phyloP scores from a whole-genome alignment of 805 yeast species.

The Candida arabinofermentans region DNA sequence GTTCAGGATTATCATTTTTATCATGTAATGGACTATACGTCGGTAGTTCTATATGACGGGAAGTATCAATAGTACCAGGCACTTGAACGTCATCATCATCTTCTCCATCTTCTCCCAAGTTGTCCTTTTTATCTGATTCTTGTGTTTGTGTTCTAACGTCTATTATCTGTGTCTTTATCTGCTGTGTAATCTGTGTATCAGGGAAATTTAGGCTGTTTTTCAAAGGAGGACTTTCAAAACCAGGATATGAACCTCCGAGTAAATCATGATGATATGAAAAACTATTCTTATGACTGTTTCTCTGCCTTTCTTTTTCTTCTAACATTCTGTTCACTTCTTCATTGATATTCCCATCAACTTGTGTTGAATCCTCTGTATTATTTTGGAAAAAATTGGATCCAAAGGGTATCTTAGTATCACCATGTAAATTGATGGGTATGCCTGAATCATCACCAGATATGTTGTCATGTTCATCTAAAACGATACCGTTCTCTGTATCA shows the following conservation, averaged over 20 bases:
- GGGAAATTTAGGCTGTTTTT: not conserved
- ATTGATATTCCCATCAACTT: conserved; percentile 19
- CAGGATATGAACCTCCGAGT: not conserved
- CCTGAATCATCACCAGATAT: conserved; percentile 20
- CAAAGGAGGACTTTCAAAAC: not conserved
- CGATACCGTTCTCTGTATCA: conserved; percentile 26
- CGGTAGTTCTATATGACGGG: conserved; percentile 4
- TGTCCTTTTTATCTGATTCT: not conserved
- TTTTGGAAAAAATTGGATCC: not conserved
- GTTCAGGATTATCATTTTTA: not conserved
- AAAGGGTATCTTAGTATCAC: conserved; percentile 3
- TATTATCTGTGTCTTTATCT: not conserved
- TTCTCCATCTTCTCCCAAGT: not conserved
- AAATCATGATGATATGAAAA: not conserved
- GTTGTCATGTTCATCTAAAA: conserved; percentile 17
- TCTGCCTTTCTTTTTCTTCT: not conserved
- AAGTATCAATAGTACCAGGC: conserved; percentile 20
- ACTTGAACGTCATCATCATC: conserved; percentile 17
- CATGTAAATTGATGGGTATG: conserved; percentile 20
- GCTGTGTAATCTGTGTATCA: not conserved
- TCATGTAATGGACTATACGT: conserved; percentile 11
- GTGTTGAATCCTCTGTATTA: conserved; percentile 13
- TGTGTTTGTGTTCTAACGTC: not conserved
- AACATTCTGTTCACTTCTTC: conserved; percentile 15
- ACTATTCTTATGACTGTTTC: not conserved